Base-by-base conservation (phyloP, 352 stramenopile species). In the Globisporangium sylvaticum region DNA sequence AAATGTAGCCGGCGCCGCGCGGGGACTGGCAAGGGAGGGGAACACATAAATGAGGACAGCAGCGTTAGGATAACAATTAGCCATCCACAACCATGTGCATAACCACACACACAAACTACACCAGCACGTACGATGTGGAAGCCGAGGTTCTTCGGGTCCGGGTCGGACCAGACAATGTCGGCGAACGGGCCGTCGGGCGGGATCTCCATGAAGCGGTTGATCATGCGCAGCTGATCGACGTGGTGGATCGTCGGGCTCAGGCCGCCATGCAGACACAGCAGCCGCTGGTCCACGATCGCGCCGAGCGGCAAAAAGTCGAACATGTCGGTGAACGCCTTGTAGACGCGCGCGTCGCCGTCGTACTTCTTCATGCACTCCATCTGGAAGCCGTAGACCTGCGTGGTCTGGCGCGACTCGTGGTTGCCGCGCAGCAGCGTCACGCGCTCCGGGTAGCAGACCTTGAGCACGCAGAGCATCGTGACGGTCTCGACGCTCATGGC, bases 401-500 rank as follows among this genome's bases (percentile, higher is more conserved):
- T 93, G 6, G 81, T 91, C 73, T 89, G 85, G 50, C 90, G 83
- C 29, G 82, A 93, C 76, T 99, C 96, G 79, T 99, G 96, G 80
- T 99, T 99, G 8, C 96, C 96, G 60, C 97, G 78, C 50, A 99
- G 76, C 39, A 99, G 82, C 76, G 84, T 89, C n/a, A 98, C 79
- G 62, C 95, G 84, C 12, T 95, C 89, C 20, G 96, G 95, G 76
- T 98, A 97, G 52, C 90, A 89, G 27, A 81, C 81, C 65, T 90
- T 91, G 14, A 89, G 79, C 69, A 97, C 94, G 24, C 97, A 86
- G 50, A 99, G 79, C 53, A 98, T 70, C 63, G 79, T 91, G 48
- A 98, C 83, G 18, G 90, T 97, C 76, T 98, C 95, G n/a, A 98
- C 92, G 39, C 84, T 97, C 80, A 98, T 98, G 65, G 95, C 91